These are phyloP conservation scores for Singerocomus inundabilis DNA, from an alignment of 1,284 basidiomycete genomes.

Conservation along the genomic window DNA sequence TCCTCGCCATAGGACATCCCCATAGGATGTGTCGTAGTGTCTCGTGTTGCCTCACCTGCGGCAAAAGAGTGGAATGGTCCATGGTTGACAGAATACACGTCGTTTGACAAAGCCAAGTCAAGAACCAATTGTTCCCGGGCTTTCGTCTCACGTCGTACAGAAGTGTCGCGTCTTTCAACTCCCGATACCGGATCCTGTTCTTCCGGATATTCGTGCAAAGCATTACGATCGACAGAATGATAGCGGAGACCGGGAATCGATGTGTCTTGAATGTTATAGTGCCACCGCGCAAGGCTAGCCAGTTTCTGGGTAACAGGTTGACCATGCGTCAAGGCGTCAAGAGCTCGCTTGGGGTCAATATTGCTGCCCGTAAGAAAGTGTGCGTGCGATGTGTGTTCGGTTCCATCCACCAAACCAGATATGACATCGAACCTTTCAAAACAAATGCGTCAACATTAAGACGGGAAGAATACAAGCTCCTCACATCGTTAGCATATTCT, in stretches of 20 bases:
- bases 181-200: conserved; percentile 41
- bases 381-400: conserved; percentile 41
- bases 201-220: conserved; percentile 39
- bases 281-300: conserved; percentile 49
- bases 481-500: conserved; percentile 57
- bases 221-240: conserved; percentile 34
- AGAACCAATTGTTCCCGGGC: conserved; percentile 60
- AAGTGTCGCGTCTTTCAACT: conserved; percentile 38
- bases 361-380: conserved; percentile 55
- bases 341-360: conserved; percentile 50
- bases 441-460: not conserved
- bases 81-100: conserved; percentile 50
- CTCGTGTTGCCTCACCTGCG: conserved; percentile 37
- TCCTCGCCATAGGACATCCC: conserved; percentile 54
- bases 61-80: conserved; percentile 20
- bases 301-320: conserved; percentile 44
- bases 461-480: conserved; percentile 19
- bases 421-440: conserved; percentile 57
- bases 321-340: conserved; percentile 48
- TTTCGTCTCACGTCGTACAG: conserved; percentile 47
- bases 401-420: conserved; percentile 51
- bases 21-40: conserved; percentile 47
- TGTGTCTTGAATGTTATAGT: conserved; percentile 46
- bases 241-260: conserved; percentile 43
- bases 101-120: conserved; percentile 59